Base-by-base conservation (phyloP, 2,329 filamentous ascomycete genomes). In the Talaromyces piceae region DNA sequence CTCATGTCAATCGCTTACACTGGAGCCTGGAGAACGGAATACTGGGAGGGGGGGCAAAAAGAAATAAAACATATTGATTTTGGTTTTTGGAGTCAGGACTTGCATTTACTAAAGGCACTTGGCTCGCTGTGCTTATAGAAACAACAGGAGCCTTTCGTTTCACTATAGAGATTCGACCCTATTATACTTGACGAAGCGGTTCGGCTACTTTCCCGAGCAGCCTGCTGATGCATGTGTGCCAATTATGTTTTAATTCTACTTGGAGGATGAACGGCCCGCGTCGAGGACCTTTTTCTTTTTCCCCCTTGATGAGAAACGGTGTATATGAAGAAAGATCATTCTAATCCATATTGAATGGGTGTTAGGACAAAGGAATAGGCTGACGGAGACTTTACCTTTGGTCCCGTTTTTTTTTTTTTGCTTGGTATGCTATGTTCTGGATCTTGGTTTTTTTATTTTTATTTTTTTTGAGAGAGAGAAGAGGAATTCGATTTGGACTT, bases 1-100 rank as follows among this genome's bases (percentile, higher is more conserved):
- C 68, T 68, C 63, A 57, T 67, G 67, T 69, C 67, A 56, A 63
- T 70, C 67, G 66, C 63, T 69, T 65, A 55, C 54, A 56, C 56
- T 59, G 66, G 67, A 66, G 67, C 63, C 61, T 65, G 58, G 65
- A 59, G 54, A 60, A 53, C 55, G 53, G 54, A 49, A 51, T 54
- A 58, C 56, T 11, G n/a, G n/a, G n/a, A n/a, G n/a, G n/a, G n/a
- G n/a, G n/a, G n/a, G n/a, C n/a, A n/a, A n/a, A n/a, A n/a, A 45
- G 57, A 59, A 59, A 61, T 59, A 55, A 57, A 62, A 54, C 58
- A 58, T 55, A 62, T 56, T 65, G 60, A 54, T 56, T 58, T 63
- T 47, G n/a, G n/a, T n/a, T 44, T 51, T 47, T 39, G 45, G 51
- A 45, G 25, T 41, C 28, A 52, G 46, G 47, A 46, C n/a, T 43